Base-by-base conservation (phyloP, 2,329 filamentous ascomycete species). In the Xylaria sp. region DNA sequence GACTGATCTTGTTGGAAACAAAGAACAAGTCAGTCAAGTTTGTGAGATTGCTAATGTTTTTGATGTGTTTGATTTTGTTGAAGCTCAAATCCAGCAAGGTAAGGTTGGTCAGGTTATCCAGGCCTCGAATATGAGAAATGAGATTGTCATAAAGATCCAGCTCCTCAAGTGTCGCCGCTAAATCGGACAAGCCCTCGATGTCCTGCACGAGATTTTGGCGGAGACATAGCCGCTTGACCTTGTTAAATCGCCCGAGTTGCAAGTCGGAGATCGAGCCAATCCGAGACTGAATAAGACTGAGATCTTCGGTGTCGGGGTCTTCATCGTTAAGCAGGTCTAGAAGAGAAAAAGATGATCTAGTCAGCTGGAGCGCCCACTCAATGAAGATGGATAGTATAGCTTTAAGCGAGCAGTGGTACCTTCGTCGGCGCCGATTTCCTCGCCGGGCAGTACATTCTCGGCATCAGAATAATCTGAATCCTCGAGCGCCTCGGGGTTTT, bases 11-110 rank as follows among this genome's bases (percentile, higher is more conserved):
- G 82, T 99, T 98, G 78, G 97, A 93, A 59, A 98, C 94, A 75
- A 99, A 92, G 80, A 92, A 99, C 2, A 99, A 80, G 74, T 98
- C 94, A 71, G 87, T 91, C 66, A 98, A 86, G 63, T 94, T 87
- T 25, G 84, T 91, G 68, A 99, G 83, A 76, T 95, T 92, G 67
- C 87, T 87, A 73, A 98, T 84, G 76, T 95, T 90, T 82, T 97
- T 97, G 84, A 99, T 97, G 82, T 98, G 94, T 80, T 97, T 98
- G 84, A 99, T 95, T 85, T 98, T 98, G 85, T 99, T 99, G 88
- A 98, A 99, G 80, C 93, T 97, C 61, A 99, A 86, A 79, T 99
- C 96, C 64, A 99, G 88, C 66, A 85, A 91, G 6, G 88, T 93
- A 63, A 99, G 87, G 70, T 92, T 86, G 13, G 86, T 89, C 66